Conservation (phyloP, 805 yeast genomes). For the Brettanomyces anomalus region DNA sequence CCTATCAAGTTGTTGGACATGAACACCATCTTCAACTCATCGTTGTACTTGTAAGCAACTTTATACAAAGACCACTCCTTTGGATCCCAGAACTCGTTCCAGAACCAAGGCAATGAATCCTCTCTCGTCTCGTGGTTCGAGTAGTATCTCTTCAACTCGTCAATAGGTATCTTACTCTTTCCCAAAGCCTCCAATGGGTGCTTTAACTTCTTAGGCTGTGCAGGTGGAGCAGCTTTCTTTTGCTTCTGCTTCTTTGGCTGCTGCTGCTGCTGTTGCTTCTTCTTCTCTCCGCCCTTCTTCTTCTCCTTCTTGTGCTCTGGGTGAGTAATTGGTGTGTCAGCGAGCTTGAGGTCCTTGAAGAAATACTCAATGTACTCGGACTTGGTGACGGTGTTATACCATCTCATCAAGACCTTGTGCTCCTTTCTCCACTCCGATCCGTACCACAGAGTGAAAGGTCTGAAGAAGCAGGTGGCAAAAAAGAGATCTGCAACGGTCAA, state of each 20-base stretch:
- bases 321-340: slow-evolving; percentile 57
- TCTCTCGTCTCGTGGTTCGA: slow-evolving; percentile 96
- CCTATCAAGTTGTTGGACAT: slow-evolving; percentile 98
- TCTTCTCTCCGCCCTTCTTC: slow-evolving; percentile 36
- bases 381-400: slow-evolving; percentile 41
- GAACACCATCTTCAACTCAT: slow-evolving; percentile 91
- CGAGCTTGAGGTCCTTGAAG: slow-evolving; percentile 45
- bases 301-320: slow-evolving; percentile 72
- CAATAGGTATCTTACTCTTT: slow-evolving; percentile 57
- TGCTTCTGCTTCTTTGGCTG: slow-evolving; percentile 33
- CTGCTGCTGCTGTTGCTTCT: slow-evolving; percentile 22
- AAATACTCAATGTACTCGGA: slow-evolving; percentile 37
- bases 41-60: slow-evolving; percentile 96
- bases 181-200: slow-evolving; percentile 89
- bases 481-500: slow-evolving; percentile 36
- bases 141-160: slow-evolving; percentile 94
- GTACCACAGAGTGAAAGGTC: slow-evolving; percentile 38
- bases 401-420: slow-evolving; percentile 43
- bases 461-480: slow-evolving; percentile 33
- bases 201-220: slow-evolving; percentile 66
- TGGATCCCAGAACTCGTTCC: slow-evolving; percentile 83
- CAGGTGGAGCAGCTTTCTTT: slow-evolving; percentile 24
- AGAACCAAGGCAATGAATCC: slow-evolving; percentile 95
- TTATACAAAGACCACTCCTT: slow-evolving; percentile 92
- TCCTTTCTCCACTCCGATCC: slow-evolving; percentile 42